A percentile compares a stretch with the other conserved stretches of the same genome.
Evolutionary conservation across 208 protist species (phyloP).

Genomic region (Leptomonas seymouri): DNA sequence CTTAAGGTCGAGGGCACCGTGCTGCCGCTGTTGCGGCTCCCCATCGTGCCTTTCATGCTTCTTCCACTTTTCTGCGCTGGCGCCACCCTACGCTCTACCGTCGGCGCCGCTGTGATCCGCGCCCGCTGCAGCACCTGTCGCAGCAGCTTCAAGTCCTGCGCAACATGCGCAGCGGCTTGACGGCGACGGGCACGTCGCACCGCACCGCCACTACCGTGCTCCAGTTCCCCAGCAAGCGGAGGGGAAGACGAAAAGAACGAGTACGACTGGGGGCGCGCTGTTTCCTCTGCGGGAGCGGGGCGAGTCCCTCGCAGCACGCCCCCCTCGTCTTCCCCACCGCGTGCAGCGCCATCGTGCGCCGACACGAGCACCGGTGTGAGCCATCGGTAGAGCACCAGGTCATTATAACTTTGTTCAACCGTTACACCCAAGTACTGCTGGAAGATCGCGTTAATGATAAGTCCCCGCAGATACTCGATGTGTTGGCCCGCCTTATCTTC

Average conservation of each 20-base stretch:
- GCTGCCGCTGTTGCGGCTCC: neutral
- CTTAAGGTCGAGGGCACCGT: neutral
- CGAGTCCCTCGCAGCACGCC: neutral
- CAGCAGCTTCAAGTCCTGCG: constrained; percentile 19
- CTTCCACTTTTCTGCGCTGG: neutral
- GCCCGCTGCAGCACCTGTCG: constrained; percentile 12
- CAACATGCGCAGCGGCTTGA: constrained; percentile 24
- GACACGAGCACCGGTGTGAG: constrained; percentile 22
- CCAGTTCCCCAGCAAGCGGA: constrained; percentile 1
- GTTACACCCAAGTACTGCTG: constrained; percentile 57
- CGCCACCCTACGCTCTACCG: neutral
- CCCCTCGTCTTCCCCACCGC: neutral
- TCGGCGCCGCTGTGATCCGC: constrained; percentile 1
- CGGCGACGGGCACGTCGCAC: constrained; percentile 7
- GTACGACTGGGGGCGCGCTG: no score
- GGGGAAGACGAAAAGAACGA: no score
- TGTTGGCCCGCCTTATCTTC: constrained; percentile 47
- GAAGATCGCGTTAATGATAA: constrained; percentile 51
- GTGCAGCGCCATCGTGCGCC: constrained; percentile 2
- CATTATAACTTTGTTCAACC: constrained; percentile 45
- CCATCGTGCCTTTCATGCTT: neutral
- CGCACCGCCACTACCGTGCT: constrained; percentile 14
- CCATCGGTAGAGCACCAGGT: constrained; percentile 55
- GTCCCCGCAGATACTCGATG: constrained; percentile 48
- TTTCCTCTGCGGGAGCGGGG: no score